These are phyloP conservation scores for Ceratobasidium papillatum DNA, from an alignment of 1,284 basidiomycete species.

Conservation along the genomic window DNA sequence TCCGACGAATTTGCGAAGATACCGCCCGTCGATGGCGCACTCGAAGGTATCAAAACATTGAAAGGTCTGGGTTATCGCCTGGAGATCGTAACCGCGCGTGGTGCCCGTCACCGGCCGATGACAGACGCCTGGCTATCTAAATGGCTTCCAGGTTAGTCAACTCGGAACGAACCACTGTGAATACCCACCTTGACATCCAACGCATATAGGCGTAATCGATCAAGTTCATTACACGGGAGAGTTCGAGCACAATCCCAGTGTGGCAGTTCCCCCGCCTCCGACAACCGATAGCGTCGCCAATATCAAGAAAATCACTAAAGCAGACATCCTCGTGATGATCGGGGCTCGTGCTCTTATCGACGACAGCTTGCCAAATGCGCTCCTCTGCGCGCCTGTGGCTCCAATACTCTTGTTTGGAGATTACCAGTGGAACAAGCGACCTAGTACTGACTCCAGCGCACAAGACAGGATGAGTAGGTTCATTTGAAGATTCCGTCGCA, in stretches of 20 bases:
- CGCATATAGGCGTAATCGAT: constrained; percentile 64
- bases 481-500: not conserved
- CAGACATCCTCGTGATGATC: constrained; percentile 34
- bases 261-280: constrained; percentile 15
- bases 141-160: constrained; percentile 65
- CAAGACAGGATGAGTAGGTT: constrained; percentile 40
- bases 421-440: constrained; percentile 44
- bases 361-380: constrained; percentile 43
- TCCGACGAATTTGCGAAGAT: constrained; percentile 63
- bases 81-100: constrained; percentile 78
- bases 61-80: constrained; percentile 71
- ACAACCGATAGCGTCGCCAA: not conserved
- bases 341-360: constrained; percentile 43
- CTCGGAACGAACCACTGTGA: not conserved
- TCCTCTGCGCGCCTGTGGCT: constrained; percentile 52
- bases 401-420: constrained; percentile 47
- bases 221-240: constrained; percentile 79
- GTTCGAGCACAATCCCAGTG: constrained; percentile 53
- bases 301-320: constrained; percentile 16
- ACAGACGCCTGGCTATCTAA: constrained; percentile 74
- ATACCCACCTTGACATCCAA: not conserved
- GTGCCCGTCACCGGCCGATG: constrained; percentile 63
- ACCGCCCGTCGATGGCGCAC: constrained; percentile 69
- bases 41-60: constrained; percentile 65
- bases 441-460: constrained; percentile 4